Evolutionary conservation across 2,329 filamentous ascomycete genomes (phyloP).

Genomic region (Arthrobotrys iridis): DNA sequence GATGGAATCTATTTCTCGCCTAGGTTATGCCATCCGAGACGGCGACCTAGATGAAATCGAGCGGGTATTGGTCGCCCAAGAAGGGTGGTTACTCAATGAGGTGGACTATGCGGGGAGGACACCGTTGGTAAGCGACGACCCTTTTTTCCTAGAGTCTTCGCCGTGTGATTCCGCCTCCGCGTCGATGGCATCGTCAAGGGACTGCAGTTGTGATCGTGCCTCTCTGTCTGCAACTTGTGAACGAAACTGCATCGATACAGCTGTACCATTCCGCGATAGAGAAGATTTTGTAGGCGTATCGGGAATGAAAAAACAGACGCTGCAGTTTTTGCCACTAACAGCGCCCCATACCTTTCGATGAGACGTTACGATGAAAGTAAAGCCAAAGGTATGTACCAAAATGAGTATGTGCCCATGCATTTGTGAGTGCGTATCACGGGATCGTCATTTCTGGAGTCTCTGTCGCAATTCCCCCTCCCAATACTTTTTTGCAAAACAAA

Average conservation of each 20-base stretch:
- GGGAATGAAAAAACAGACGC: not conserved
- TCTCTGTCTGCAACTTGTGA: not conserved
- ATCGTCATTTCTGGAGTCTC: slow-evolving; percentile 25
- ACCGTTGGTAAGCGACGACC: slow-evolving; percentile 58
- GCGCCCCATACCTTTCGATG: slow-evolving; percentile 26
- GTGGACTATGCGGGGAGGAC: slow-evolving; percentile 62
- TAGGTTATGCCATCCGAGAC: slow-evolving; percentile 81
- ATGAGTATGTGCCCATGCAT: slow-evolving; percentile 15
- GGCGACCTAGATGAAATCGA: slow-evolving; percentile 69
- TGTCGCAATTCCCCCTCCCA: slow-evolving; percentile 25
- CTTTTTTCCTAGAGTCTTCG: slow-evolving; percentile 31
- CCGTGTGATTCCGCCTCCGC: slow-evolving; percentile 22
- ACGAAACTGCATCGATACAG: not conserved
- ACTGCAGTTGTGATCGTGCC: slow-evolving; percentile 31
- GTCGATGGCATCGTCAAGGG: slow-evolving; percentile 26
- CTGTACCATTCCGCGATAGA: not conserved
- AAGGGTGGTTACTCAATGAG: slow-evolving; percentile 59
- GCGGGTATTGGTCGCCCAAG: slow-evolving; percentile 58
- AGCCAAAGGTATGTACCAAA: slow-evolving; percentile 19
- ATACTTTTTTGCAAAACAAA: not conserved
- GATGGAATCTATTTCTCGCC: slow-evolving; percentile 75
- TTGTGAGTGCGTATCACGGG: slow-evolving; percentile 25
- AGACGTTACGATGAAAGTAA: not conserved
- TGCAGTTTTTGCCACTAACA: slow-evolving; percentile 40
- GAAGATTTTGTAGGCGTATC: not conserved